Evolutionary conservation across 176 grass and related monocot genomes (phyloP), one percentile per base, ranked within the genome.

Genomic region (Paspalum notatum): DNA sequence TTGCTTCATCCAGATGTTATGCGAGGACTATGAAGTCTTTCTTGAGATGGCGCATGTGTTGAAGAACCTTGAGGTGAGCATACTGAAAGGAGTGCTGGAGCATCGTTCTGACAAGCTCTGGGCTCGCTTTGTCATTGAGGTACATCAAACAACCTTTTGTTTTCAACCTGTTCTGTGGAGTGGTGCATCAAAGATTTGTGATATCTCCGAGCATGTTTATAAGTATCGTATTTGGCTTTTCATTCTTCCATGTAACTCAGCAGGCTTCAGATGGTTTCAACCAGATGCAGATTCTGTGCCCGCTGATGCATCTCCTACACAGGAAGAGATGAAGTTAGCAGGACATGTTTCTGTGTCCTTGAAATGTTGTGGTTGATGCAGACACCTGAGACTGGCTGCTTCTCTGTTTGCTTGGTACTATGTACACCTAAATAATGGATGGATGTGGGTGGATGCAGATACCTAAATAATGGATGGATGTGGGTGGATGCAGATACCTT

Each of bases 201-300:
- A n/a, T 53, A 38, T 38, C 5, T 47, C 37, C 6, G 9, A 62
- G 6, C 8, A n/a, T 12, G 17, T 80, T 41, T 18, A 8, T 16
- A 49, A 53, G 39, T 17, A 27, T 37, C 43, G 75, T 9, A 51
- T 27, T 45, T 53, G 9, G 27, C 1, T 39, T 8, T 32, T 32
- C 24, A 3, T 39, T 70, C 25, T 26, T 2, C 10, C 5, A 24
- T 47, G 7, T 37, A 8, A 2, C 25, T 39, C 12, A 61, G 62
- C 73, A 97, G 94, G 86, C 62, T 54, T 84, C 77, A 0, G 53
- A 82, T 70, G 84, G 80, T 9, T 88, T 86, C 47, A 76, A 93
- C 68, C 87, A 86, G 71, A 91, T 83, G 78, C 75, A 94, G 62
- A 93, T 97, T 80, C 71, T 97, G 15, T 97, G 84, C 82, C 79